A percentile compares a stretch with the other conserved stretches of the same genome.
These are phyloP conservation scores for Hyaloperonospora brassicae DNA, from an alignment of 352 stramenopile genomes.

Conservation along the genomic window DNA sequence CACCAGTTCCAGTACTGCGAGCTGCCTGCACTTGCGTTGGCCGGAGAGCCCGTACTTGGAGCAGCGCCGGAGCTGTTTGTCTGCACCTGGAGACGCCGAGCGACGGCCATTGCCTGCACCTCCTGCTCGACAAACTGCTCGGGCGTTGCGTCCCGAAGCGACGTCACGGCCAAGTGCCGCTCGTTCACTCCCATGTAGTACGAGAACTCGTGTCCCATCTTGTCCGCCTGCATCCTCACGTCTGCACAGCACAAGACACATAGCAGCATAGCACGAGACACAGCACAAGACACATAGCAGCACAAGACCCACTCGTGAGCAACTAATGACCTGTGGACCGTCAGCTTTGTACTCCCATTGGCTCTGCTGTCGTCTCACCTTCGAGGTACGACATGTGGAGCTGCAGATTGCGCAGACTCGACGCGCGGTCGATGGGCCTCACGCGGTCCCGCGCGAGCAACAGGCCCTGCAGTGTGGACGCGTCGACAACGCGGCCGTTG, in stretches of 20 bases:
- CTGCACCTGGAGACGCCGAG: slow-evolving; percentile 22
- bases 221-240: slow-evolving; percentile 49
- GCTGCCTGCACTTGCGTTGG: slow-evolving; percentile 10
- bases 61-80: slow-evolving; percentile 10
- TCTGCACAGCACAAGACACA: slow-evolving; percentile 24
- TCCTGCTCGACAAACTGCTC: slow-evolving; percentile 58
- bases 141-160: slow-evolving; percentile 28
- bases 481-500: slow-evolving; percentile 33
- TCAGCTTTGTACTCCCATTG: too few relatives aligned
- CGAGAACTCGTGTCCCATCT: slow-evolving; percentile 48
- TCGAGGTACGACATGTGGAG: slow-evolving; percentile 74
- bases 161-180: slow-evolving; percentile 44
- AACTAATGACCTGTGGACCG: too few relatives aligned
- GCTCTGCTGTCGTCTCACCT: slow-evolving; percentile 27
- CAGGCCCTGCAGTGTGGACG: slow-evolving; percentile 34
- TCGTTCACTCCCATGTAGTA: slow-evolving; percentile 67
- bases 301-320: too few relatives aligned
- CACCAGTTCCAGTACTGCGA: slow-evolving; percentile 65
- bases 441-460: slow-evolving; percentile 34
- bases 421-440: slow-evolving; percentile 18
- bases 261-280: too few relatives aligned
- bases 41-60: too few relatives aligned
- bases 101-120: slow-evolving; percentile 20
- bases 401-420: slow-evolving; percentile 38
- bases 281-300: too few relatives aligned